Evolutionary conservation across 345 rosid species (phyloP), one percentile per base, ranked within the genome.

Genomic region (Pistacia atlantica): DNA sequence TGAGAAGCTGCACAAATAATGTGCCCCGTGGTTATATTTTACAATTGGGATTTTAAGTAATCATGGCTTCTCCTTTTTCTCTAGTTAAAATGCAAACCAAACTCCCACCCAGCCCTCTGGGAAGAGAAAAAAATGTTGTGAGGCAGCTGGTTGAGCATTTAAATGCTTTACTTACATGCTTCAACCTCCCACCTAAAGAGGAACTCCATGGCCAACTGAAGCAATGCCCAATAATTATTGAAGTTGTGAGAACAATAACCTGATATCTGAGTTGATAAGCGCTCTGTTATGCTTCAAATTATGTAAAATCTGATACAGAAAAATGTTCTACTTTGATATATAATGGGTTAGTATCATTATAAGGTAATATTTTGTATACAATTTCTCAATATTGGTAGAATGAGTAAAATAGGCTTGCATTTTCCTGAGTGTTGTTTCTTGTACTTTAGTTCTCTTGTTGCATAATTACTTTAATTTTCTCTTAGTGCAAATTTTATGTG

Each of bases 31-130:
- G 2, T 48, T 55, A 38, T 20, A 56, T 59, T 45, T 59, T 45
- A 25, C 67, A 48, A 59, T 58, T 22, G 42, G 66, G 48, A 62
- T 48, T 28, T 73, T 46, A 48, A 48, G 65, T 61, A 49, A 31
- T 62, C 68, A 48, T 10, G 5, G 1, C 11, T 10, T 28, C 56
- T 58, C 25, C 17, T 11, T n/a, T n/a, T 18, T 4, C 62, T 22
- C 17, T 61, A 25, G 28, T 62, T 61, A 58, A 73, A 48, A 73
- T 48, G 76, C 31, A 51, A 62, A 62, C 48, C 60, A 46, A 17
- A 18, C 10, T 13, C 58, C 20, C 2, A 20, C 56, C 20, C 7
- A 6, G 46, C 46, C 38, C 56, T 4, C 22, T 14, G 8, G 22
- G 46, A 16, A 33, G 1, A 28, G 45, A 48, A n/a, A 61, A 73